Evolutionary conservation across 352 stramenopile species (phyloP).

Genomic region (Achlya hypogyna): DNA sequence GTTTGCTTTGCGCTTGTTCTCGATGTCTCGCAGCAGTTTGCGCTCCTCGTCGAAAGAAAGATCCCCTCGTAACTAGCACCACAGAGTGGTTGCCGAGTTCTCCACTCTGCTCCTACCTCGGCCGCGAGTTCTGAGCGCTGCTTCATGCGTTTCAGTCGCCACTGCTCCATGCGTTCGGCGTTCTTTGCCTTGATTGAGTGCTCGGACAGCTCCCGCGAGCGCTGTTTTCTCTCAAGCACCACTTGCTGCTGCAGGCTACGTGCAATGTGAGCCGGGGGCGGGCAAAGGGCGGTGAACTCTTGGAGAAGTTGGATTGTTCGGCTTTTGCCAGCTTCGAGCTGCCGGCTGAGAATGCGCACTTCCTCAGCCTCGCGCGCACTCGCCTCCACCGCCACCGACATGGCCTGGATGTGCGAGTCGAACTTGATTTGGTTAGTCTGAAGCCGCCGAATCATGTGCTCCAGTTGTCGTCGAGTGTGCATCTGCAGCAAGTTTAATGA

Average conservation of each 20-base stretch:
- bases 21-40: conserved; percentile 43
- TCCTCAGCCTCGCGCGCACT: conserved; percentile 59
- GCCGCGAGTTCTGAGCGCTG: conserved; percentile 69
- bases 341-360: conserved; percentile 59
- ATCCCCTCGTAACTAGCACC: conserved; percentile 40
- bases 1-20: conserved; percentile 50
- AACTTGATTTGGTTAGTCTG: conserved; percentile 66
- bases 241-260: conserved; percentile 52
- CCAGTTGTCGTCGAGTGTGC: conserved; percentile 53
- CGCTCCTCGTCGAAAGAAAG: conserved; percentile 56
- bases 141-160: conserved; percentile 55
- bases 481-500: conserved; percentile 30
- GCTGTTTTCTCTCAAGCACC: conserved; percentile 49
- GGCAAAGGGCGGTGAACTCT: conserved; percentile 29
- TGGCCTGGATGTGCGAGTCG: conserved; percentile 53
- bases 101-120: conserved; percentile 22
- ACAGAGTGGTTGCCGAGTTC: not conserved
- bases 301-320: conserved; percentile 66
- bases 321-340: conserved; percentile 69
- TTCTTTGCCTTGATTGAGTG: conserved; percentile 72
- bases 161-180: conserved; percentile 73
- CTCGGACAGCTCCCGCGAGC: conserved; percentile 56
- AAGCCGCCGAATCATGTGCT: conserved; percentile 74
- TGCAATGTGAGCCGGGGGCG: not conserved
- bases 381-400: conserved; percentile 52